These are phyloP conservation scores for Penicillium subrubescens DNA, from an alignment of 495 filamentous ascomycete genomes.

Conservation along the genomic window DNA sequence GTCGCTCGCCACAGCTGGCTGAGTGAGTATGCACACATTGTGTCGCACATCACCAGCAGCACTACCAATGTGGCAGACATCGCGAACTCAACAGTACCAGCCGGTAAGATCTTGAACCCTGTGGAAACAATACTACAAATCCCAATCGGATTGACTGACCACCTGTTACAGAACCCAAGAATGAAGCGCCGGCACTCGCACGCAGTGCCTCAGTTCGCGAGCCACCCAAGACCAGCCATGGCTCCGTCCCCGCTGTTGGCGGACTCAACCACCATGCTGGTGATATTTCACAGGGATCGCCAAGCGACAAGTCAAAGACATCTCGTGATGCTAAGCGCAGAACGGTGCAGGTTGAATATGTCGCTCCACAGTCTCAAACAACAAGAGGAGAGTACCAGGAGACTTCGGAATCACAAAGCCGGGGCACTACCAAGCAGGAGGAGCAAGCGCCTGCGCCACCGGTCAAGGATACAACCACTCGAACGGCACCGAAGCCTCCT, in stretches of 20 bases:
- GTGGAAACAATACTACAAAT: background rate
- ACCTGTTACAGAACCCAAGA: constrained; percentile 40
- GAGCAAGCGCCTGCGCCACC: constrained; percentile 5
- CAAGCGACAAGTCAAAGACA: constrained; percentile 62
- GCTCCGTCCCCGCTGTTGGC: constrained; percentile 58
- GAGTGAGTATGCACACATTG: constrained; percentile 91
- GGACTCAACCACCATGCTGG: constrained; percentile 76
- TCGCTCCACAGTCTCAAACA: constrained; percentile 85
- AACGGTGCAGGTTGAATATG: constrained; percentile 98
- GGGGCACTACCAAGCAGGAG: constrained; percentile 23
- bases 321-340: constrained; percentile 83
- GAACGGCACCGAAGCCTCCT: constrained; percentile 15
- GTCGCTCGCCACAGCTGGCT: constrained; percentile 98
- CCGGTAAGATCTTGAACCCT: constrained; percentile 51
- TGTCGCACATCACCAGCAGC: constrained; percentile 93
- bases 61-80: constrained; percentile 88
- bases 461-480: constrained; percentile 9
- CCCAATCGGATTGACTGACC: constrained; percentile 7
- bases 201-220: constrained; percentile 93
- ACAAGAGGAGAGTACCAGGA: constrained; percentile 57
- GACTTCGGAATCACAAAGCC: constrained; percentile 19
- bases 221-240: constrained; percentile 68
- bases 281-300: constrained; percentile 69
- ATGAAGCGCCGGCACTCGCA: constrained; percentile 66
- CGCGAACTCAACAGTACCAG: constrained; percentile 71